These are phyloP conservation scores for Globisporangium lucens DNA, from an alignment of 352 stramenopile species.

Conservation along the genomic window DNA sequence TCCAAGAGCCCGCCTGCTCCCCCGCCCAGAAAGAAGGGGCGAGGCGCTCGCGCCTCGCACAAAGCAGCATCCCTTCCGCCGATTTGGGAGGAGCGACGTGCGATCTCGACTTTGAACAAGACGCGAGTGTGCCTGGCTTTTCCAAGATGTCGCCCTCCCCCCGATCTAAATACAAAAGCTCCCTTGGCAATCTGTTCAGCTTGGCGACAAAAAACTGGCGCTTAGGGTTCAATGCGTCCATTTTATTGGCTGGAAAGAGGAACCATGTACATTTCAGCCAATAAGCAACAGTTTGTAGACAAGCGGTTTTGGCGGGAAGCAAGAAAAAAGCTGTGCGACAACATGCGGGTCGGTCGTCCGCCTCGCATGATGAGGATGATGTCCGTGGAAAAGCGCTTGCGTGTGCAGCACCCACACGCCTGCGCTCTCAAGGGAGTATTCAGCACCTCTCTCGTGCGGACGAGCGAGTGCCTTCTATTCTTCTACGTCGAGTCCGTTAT, in stretches of 20 bases:
- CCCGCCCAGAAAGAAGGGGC: slow-evolving; percentile 6
- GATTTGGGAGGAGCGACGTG: background rate
- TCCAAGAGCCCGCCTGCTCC: background rate
- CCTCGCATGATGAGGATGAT: background rate
- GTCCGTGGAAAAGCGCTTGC: background rate
- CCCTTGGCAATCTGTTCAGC: slow-evolving; percentile 11
- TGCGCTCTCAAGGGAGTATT: background rate
- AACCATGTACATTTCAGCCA: background rate
- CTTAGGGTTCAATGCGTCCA: background rate
- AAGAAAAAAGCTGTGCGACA: slow-evolving; percentile 11
- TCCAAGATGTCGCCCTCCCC: background rate
- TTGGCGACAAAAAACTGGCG: slow-evolving; percentile 10
- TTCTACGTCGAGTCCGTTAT: background rate
- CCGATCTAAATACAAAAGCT: slow-evolving; percentile 4
- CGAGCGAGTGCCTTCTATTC: background rate
- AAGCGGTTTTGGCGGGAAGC: slow-evolving; percentile 12
- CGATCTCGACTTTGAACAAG: no score
- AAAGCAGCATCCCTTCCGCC: slow-evolving; percentile 1
- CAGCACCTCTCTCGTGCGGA: background rate
- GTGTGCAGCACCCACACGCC: background rate
- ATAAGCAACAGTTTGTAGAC: background rate
- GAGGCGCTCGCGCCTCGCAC: background rate
- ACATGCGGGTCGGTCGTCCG: background rate
- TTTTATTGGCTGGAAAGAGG: slow-evolving; percentile 1
- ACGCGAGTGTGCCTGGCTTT: background rate